phyloP scores from a whole-genome alignment of 805 yeast genomes.

The Yamadazyma sp. region DNA sequence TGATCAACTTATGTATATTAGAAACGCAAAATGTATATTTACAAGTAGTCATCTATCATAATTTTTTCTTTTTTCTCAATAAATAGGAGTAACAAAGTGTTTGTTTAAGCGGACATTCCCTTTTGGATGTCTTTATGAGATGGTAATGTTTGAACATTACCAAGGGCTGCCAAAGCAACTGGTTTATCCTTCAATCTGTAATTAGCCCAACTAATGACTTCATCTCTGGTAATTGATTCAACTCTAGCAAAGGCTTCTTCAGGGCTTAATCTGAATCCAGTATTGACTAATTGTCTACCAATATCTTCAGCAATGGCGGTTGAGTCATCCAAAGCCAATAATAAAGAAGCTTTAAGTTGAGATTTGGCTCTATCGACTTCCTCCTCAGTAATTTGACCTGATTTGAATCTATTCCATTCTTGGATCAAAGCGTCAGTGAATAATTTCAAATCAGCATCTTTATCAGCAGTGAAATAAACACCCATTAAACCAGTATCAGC shows the following conservation, averaged over 20 bases:
- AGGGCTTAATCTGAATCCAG: conserved; percentile 75
- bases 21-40: conserved; percentile 7
- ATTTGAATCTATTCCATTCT: conserved; percentile 86
- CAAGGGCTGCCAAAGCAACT: conserved; percentile 87
- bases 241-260: conserved; percentile 74
- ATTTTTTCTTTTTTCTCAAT: not conserved
- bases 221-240: conserved; percentile 71
- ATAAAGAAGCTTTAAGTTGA: conserved; percentile 87
- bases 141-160: conserved; percentile 73
- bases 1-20: not conserved
- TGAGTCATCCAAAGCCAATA: conserved; percentile 88
- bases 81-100: not conserved
- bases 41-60: conserved; percentile 1
- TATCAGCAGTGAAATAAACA: conserved; percentile 83
- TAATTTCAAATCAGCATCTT: conserved; percentile 58
- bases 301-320: conserved; percentile 97
- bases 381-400: conserved; percentile 71
- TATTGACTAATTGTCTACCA: conserved; percentile 94
- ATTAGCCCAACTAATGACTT: conserved; percentile 85
- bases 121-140: conserved; percentile 54
- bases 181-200: conserved; percentile 75
- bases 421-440: conserved; percentile 71
- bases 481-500: conserved; percentile 99
- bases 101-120: conserved; percentile 27
- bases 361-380: conserved; percentile 95